Percentiles rank a stretch among this genome's conserved stretches.
phyloP scores from a whole-genome alignment of 176 grass and related monocot species.

The Urochloa ruziziensis region DNA sequence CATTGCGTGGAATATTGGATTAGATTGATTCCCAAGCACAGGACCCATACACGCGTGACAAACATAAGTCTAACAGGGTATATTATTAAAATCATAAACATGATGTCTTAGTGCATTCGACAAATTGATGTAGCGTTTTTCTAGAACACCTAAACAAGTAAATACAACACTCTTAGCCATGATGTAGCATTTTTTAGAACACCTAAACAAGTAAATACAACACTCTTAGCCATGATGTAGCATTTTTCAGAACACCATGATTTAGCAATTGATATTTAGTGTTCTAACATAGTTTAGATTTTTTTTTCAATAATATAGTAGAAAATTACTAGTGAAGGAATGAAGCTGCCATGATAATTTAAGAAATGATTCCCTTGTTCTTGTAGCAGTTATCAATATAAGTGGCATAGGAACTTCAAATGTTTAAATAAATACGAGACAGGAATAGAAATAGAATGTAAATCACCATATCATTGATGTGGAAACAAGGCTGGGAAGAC shows the following conservation, averaged over 20 bases:
- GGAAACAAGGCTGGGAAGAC: not conserved
- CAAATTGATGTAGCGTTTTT: not conserved
- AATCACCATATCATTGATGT: not conserved
- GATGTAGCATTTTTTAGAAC: not conserved
- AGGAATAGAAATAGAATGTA: not conserved
- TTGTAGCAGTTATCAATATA: conserved; percentile 45
- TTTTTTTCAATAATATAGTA: not conserved
- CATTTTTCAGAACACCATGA: not conserved
- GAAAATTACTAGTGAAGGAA: conserved; percentile 5
- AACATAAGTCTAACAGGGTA: too few relatives aligned
- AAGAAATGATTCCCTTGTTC: conserved; percentile 21
- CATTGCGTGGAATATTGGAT: too few relatives aligned
- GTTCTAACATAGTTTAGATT: not conserved
- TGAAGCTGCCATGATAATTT: not conserved
- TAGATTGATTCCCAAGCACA: too few relatives aligned
- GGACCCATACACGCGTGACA: too few relatives aligned
- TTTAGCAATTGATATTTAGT: not conserved
- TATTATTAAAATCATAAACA: not conserved
- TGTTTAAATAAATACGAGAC: not conserved
- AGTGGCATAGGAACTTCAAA: conserved; percentile 42
- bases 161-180: not conserved
- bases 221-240: not conserved
- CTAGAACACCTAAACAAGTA: not conserved
- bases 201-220: conserved; percentile 11
- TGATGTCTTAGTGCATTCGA: not conserved